phyloP scores from a whole-genome alignment of 208 protist species.

The Trypanosoma lewisi region DNA sequence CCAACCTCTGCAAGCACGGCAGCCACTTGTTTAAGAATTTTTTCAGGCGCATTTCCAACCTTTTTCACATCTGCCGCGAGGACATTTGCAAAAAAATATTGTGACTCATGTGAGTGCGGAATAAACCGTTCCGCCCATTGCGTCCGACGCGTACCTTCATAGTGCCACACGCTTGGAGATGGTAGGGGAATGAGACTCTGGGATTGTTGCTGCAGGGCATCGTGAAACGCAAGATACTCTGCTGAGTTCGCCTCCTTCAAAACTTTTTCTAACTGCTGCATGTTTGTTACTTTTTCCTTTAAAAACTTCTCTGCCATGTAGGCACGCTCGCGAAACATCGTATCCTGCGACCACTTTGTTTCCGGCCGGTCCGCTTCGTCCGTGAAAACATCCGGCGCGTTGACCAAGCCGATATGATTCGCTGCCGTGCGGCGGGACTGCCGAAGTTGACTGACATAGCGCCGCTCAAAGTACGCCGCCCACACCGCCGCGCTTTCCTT shows the following conservation, averaged over 20 bases:
- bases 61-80: slow-evolving; percentile 39
- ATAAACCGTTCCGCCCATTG: slow-evolving; percentile 80
- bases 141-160: slow-evolving; percentile 63
- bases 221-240: slow-evolving; percentile 66
- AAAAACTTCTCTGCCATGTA: slow-evolving; percentile 71
- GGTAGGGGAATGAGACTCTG: slow-evolving; percentile 71
- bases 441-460: slow-evolving; percentile 49
- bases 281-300: slow-evolving; percentile 69
- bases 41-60: slow-evolving; percentile 27
- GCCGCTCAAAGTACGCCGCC: slow-evolving; percentile 47
- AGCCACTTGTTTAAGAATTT: slow-evolving; percentile 45
- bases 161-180: slow-evolving; percentile 73
- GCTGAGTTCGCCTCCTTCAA: slow-evolving; percentile 37
- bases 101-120: slow-evolving; percentile 43
- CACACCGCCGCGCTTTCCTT: slow-evolving; percentile 71
- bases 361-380: slow-evolving; percentile 83
- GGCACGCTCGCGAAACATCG: slow-evolving; percentile 61
- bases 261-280: slow-evolving; percentile 68
- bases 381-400: slow-evolving; percentile 40
- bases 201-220: slow-evolving; percentile 67
- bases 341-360: slow-evolving; percentile 81
- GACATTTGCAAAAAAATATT: slow-evolving; percentile 59
- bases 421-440: slow-evolving; percentile 58
- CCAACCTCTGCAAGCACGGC: slow-evolving; percentile 45
- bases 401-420: slow-evolving; percentile 48